Evolutionary conservation across 1,284 basidiomycete species (phyloP).

Genomic region (Boletus hoseneyae): DNA sequence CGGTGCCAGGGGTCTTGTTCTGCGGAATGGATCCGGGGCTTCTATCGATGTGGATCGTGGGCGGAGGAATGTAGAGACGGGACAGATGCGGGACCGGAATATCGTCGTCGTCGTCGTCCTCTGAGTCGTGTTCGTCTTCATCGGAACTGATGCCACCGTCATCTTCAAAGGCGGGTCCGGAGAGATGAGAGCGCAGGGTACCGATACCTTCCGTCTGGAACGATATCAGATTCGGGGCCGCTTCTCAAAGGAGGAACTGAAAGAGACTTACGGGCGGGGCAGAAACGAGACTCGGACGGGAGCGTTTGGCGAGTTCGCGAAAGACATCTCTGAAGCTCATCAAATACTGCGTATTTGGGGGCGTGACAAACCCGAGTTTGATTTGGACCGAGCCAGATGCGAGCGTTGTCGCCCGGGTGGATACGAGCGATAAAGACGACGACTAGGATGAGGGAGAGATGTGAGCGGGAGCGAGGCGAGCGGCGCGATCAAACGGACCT

Average conservation of each 20-base stretch:
- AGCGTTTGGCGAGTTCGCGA: slow-evolving; percentile 60
- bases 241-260: background rate
- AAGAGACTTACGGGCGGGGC: slow-evolving; percentile 65
- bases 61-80: slow-evolving; percentile 32
- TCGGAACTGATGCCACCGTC: slow-evolving; percentile 74
- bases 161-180: slow-evolving; percentile 61
- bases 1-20: slow-evolving; percentile 23
- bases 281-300: slow-evolving; percentile 65
- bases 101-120: slow-evolving; percentile 29
- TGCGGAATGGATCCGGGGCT: slow-evolving; percentile 10
- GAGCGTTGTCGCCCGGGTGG: slow-evolving; percentile 58
- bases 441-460: slow-evolving; percentile 38
- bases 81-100: slow-evolving; percentile 15
- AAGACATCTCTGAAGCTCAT: slow-evolving; percentile 58
- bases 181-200: slow-evolving; percentile 70
- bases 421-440: slow-evolving; percentile 55
- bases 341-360: slow-evolving; percentile 39
- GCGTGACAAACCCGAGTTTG: slow-evolving; percentile 73
- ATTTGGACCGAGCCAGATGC: slow-evolving; percentile 65
- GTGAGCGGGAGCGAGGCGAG: slow-evolving; percentile 3
- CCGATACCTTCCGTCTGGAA: slow-evolving; percentile 84
- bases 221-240: background rate
- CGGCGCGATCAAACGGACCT: slow-evolving; percentile 38
- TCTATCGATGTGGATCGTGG: slow-evolving; percentile 18
- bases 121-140: slow-evolving; percentile 43